Evolutionary conservation across 179 eudicot genomes (phyloP).

Genomic region (Nepenthes alata): DNA sequence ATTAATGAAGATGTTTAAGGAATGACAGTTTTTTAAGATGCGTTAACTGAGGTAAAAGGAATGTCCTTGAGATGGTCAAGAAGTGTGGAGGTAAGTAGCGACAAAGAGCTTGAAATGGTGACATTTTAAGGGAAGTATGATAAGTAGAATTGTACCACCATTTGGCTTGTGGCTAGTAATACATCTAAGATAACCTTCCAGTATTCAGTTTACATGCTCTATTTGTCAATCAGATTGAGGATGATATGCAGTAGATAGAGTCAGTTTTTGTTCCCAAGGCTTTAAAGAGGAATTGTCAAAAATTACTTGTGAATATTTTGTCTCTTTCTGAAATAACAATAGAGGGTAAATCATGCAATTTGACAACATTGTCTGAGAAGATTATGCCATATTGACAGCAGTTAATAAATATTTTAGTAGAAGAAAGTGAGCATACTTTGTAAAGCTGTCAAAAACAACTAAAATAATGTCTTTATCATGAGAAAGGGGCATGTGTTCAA

Average conservation of each 20-base stretch:
- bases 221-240: not conserved
- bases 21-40: not conserved
- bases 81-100: not conserved
- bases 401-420: not conserved
- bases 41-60: not conserved
- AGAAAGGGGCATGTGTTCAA: not conserved
- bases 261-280: not conserved
- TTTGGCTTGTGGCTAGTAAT: not conserved
- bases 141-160: slow-evolving; percentile 6
- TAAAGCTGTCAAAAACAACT: not conserved
- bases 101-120: not conserved
- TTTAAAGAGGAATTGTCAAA: too few relatives aligned
- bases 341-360: too few relatives aligned
- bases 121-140: not conserved
- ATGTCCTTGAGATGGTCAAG: not conserved
- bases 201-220: not conserved
- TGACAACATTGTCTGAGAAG: too few relatives aligned
- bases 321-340: not conserved
- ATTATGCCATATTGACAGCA: not conserved
- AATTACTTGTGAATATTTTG: not conserved
- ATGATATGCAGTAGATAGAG: not conserved
- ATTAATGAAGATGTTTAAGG: not conserved
- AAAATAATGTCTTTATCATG: not conserved
- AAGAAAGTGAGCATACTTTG: not conserved
- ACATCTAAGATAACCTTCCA: not conserved